Conservation (phyloP, 192 early-diverging fungal genomes). For the Linderina pennispora region DNA sequence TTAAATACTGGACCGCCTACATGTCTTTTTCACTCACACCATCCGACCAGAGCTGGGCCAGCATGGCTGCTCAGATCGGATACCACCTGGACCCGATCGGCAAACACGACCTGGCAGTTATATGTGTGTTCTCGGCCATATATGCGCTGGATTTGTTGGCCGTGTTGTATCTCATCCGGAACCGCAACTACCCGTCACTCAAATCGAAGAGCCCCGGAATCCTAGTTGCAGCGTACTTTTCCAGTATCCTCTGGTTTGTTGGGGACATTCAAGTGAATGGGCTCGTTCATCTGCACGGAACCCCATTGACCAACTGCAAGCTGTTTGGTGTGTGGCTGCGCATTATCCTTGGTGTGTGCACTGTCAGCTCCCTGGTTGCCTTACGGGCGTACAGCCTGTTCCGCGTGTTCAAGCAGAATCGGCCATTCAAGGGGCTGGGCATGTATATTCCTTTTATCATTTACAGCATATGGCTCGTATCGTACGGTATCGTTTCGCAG, state of each 20-base stretch:
- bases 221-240: constrained; percentile 19
- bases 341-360: constrained; percentile 40
- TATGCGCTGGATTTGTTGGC: constrained; percentile 33
- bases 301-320: constrained; percentile 19
- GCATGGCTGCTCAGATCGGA: constrained; percentile 14
- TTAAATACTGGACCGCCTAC: too few relatives aligned
- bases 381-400: constrained; percentile 35
- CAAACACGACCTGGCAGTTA: constrained; percentile 19
- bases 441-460: constrained; percentile 28
- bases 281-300: constrained; percentile 19
- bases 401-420: constrained; percentile 23
- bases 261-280: constrained; percentile 46
- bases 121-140: constrained; percentile 17
- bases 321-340: constrained; percentile 41
- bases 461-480: constrained; percentile 17
- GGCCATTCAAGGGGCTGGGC: constrained; percentile 19
- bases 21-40: constrained; percentile 32
- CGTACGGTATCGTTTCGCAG: constrained; percentile 29
- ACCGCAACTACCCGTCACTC: constrained; percentile 36
- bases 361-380: constrained; percentile 31
- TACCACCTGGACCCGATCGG: constrained; percentile 29
- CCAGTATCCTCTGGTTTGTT: constrained; percentile 37
- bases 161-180: constrained; percentile 26
- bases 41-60: constrained; percentile 24
- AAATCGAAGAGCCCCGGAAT: constrained; percentile 35